Evolutionary conservation across 371 early-diverging fungal genomes (phyloP).

Genomic region (Phascolomyces articulosus): DNA sequence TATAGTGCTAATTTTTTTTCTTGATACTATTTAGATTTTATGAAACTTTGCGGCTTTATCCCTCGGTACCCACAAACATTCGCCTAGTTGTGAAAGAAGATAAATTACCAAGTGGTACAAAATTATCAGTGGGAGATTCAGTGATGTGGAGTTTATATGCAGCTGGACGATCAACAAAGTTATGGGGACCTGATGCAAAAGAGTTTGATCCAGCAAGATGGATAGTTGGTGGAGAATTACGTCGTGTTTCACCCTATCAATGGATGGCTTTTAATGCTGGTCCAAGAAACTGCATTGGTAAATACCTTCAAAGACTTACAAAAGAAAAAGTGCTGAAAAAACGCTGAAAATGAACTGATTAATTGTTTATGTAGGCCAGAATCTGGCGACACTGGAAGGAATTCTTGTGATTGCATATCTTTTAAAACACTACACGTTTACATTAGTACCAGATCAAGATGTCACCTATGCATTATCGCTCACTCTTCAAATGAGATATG

Average conservation of each 20-base stretch:
- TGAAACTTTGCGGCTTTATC: constrained; percentile 73
- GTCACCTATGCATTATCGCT: constrained; percentile 44
- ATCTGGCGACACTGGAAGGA: constrained; percentile 58
- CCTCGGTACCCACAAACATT: constrained; percentile 70
- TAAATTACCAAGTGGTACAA: constrained; percentile 69
- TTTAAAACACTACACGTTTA: constrained; percentile 49
- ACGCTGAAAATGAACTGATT: background rate
- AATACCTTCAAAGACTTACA: background rate
- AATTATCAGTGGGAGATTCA: constrained; percentile 57
- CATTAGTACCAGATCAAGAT: constrained; percentile 46
- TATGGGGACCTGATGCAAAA: constrained; percentile 66
- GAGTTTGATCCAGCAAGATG: constrained; percentile 67
- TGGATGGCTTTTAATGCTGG: constrained; percentile 62
- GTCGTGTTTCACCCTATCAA: constrained; percentile 27
- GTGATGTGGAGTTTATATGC: constrained; percentile 55
- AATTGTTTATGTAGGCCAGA: constrained; percentile 29
- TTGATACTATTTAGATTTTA: constrained; percentile 24
- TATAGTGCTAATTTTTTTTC: background rate
- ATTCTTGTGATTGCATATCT: constrained; percentile 50
- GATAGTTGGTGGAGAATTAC: constrained; percentile 34
- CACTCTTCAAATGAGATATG: constrained; percentile 58
- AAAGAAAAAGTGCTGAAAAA: background rate
- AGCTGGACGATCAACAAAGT: constrained; percentile 47
- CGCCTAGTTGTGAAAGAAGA: constrained; percentile 71
- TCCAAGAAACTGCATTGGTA: constrained; percentile 25